These are phyloP conservation scores for Carpinus viminea DNA, from an alignment of 306 rosid species.

Conservation along the genomic window DNA sequence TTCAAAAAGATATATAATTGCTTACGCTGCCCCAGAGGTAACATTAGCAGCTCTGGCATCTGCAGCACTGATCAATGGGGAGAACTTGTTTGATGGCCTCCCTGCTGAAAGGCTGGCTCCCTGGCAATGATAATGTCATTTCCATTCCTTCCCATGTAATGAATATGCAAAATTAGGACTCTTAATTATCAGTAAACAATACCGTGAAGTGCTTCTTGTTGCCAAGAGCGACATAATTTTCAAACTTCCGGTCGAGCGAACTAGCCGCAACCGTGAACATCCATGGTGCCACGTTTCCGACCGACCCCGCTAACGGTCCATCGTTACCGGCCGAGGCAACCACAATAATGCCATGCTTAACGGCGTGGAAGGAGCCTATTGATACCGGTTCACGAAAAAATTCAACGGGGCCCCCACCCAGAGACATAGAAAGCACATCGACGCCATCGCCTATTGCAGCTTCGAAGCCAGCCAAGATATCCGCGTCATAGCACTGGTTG, in stretches of 20 bases:
- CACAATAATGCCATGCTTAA: constrained; percentile 35
- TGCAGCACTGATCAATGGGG: constrained; percentile 43
- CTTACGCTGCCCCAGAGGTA: constrained; percentile 33
- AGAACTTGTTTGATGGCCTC: constrained; percentile 39
- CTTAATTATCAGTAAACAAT: background rate
- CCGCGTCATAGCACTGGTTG: constrained; percentile 52
- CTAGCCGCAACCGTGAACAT: constrained; percentile 71
- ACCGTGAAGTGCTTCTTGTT: background rate
- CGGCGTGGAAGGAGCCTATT: constrained; percentile 66
- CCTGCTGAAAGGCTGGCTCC: constrained; percentile 57
- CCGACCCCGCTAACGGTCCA: constrained; percentile 49
- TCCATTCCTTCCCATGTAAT: background rate
- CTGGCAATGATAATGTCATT: constrained; percentile 25
- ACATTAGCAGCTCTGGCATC: constrained; percentile 29
- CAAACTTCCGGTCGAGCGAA: constrained; percentile 51
- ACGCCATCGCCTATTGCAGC: constrained; percentile 73
- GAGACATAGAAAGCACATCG: constrained; percentile 54
- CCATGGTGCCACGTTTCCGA: constrained; percentile 70
- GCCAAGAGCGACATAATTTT: constrained; percentile 49
- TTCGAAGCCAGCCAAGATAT: constrained; percentile 59
- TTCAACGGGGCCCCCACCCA: constrained; percentile 26
- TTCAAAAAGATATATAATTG: background rate
- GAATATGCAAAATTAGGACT: background rate
- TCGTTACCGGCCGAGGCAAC: constrained; percentile 64
- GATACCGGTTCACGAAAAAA: constrained; percentile 33